Evolutionary conservation across 306 rosid species (phyloP).

Genomic region (Cucumis melo): DNA sequence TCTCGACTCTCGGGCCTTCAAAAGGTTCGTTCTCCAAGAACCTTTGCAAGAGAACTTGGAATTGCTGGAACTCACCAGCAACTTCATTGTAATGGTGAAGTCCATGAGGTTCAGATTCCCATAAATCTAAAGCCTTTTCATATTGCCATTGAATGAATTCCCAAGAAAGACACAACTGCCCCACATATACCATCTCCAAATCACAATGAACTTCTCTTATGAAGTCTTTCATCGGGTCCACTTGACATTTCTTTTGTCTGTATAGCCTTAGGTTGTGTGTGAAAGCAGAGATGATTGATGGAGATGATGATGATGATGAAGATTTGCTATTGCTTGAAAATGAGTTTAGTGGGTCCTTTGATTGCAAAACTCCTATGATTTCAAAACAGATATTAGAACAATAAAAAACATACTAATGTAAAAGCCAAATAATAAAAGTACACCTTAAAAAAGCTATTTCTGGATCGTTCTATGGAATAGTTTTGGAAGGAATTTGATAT

Average conservation of each 20-base stretch:
- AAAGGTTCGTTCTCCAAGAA: slow-evolving; percentile 51
- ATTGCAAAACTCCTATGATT: slow-evolving; percentile 38
- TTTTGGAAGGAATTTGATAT: too few relatives aligned
- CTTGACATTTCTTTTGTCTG: slow-evolving; percentile 29
- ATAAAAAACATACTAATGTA: neutral
- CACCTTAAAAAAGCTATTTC: too few relatives aligned
- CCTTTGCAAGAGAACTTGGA: slow-evolving; percentile 51
- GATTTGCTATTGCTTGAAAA: slow-evolving; percentile 28
- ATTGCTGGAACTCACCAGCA: slow-evolving; percentile 63
- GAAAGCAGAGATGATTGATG: slow-evolving; percentile 29
- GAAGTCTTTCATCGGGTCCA: slow-evolving; percentile 40
- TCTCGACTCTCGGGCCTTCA: slow-evolving; percentile 48
- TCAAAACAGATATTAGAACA: neutral
- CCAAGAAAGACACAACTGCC: slow-evolving; percentile 94
- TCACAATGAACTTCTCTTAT: slow-evolving; percentile 52
- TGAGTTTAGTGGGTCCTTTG: slow-evolving; percentile 63
- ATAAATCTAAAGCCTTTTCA: slow-evolving; percentile 41
- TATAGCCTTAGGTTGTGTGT: slow-evolving; percentile 25
- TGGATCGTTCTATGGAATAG: too few relatives aligned
- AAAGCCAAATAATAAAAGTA: neutral
- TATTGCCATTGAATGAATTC: slow-evolving; percentile 86
- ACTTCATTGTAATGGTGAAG: slow-evolving; percentile 41
- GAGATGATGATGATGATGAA: neutral
- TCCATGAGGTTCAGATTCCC: slow-evolving; percentile 42
- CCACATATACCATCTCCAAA: slow-evolving; percentile 79